Conservation (phyloP, 129 eudicot genomes). For the Calendula officinalis region DNA sequence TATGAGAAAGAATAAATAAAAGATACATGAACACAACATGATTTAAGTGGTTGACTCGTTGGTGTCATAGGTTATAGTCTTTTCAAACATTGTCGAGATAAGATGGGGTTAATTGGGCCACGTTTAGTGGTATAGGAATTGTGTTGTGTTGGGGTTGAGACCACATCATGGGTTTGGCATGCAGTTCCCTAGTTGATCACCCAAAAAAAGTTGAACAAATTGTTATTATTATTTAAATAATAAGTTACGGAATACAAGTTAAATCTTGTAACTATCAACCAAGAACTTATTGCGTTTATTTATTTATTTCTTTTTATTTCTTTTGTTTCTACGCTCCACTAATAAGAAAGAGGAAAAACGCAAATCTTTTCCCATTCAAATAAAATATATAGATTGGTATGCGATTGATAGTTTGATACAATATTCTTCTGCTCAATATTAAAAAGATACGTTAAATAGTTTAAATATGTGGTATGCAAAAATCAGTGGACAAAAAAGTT, state of each 20-base stretch:
- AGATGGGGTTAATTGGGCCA: constrained; percentile 39
- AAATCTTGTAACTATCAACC: background rate
- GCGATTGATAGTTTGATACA: background rate
- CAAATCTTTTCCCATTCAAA: constrained; percentile 20
- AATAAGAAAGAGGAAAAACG: background rate
- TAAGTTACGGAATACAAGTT: too few species aligned
- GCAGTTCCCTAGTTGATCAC: constrained; percentile 27
- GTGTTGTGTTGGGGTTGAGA: constrained; percentile 22
- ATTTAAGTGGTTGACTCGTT: constrained; percentile 31
- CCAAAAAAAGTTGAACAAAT: constrained; percentile 12
- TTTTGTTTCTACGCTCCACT: background rate
- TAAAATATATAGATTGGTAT: background rate
- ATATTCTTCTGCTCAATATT: constrained; percentile 7
- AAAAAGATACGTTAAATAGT: background rate
- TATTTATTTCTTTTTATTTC: background rate
- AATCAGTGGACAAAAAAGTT: too few species aligned
- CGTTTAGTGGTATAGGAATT: constrained; percentile 25
- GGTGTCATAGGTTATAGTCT: constrained; percentile 12
- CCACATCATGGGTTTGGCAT: constrained; percentile 33
- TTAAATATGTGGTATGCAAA: too few species aligned
- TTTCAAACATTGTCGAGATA: constrained; percentile 24
- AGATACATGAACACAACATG: background rate
- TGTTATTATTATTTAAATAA: too few species aligned
- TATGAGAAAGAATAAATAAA: background rate
- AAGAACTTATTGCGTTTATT: background rate